phyloP scores from a whole-genome alignment of 768 basidiomycete genomes.

The Leccinum subgranulosum region DNA sequence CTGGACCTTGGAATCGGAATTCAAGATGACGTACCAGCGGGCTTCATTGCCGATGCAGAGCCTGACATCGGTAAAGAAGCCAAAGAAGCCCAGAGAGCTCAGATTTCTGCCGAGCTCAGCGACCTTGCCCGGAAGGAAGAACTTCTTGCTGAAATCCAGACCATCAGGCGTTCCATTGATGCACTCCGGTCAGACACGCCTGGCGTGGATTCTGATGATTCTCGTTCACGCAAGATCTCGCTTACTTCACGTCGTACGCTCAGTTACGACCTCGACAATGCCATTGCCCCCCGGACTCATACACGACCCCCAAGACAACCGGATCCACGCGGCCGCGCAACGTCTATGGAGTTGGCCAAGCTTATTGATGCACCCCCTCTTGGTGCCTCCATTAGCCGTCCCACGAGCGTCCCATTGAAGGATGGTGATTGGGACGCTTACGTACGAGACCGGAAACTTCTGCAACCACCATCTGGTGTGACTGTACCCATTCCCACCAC shows the following conservation, averaged over 20 bases:
- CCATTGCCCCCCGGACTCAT: slow-evolving; percentile 52
- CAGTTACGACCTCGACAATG: slow-evolving; percentile 59
- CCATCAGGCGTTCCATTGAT: slow-evolving; percentile 77
- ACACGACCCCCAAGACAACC: slow-evolving; percentile 66
- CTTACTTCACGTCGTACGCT: slow-evolving; percentile 65
- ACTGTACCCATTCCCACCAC: slow-evolving; percentile 76
- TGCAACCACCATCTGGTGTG: slow-evolving; percentile 80
- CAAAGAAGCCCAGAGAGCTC: slow-evolving; percentile 32
- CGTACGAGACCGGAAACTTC: slow-evolving; percentile 76
- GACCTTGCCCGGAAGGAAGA: slow-evolving; percentile 68
- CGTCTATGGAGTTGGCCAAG: slow-evolving; percentile 67
- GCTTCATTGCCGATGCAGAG: slow-evolving; percentile 55
- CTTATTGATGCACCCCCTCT: slow-evolving; percentile 41
- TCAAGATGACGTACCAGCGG: slow-evolving; percentile 69
- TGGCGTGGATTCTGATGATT: slow-evolving; percentile 43
- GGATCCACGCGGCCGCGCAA: slow-evolving; percentile 66
- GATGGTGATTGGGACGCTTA: slow-evolving; percentile 88
- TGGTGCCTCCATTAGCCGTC: slow-evolving; percentile 59
- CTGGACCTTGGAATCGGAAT: slow-evolving; percentile 76
- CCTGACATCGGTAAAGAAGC: slow-evolving; percentile 27
- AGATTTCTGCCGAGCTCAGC: slow-evolving; percentile 41
- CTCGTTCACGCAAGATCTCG: slow-evolving; percentile 62
- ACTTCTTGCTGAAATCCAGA: slow-evolving; percentile 73
- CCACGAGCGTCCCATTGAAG: slow-evolving; percentile 67
- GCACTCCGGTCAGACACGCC: slow-evolving; percentile 70